Conservation (phyloP, 768 basidiomycete species). For the Strobilomyces dryophilus region DNA sequence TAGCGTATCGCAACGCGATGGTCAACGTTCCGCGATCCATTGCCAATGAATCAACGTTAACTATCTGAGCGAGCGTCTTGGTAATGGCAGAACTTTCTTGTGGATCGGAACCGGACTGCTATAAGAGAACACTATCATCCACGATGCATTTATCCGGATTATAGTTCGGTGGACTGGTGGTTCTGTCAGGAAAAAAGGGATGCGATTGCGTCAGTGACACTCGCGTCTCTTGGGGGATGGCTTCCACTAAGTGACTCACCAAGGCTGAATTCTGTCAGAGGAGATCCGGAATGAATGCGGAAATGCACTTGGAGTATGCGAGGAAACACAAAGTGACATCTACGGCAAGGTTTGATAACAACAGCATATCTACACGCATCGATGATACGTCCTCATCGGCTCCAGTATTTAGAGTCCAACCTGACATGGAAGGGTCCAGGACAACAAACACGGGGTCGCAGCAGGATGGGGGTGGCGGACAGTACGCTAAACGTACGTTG, state of each 20-base stretch:
- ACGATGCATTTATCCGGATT: background rate
- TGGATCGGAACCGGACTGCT: conserved; percentile 8
- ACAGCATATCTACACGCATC: conserved; percentile 16
- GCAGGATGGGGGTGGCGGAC: background rate
- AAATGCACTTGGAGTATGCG: conserved; percentile 4
- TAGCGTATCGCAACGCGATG: background rate
- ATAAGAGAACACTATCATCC: background rate
- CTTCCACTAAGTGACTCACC: background rate
- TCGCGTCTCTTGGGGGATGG: conserved; percentile 4
- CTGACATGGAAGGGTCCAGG: conserved; percentile 8
- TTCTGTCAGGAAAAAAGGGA: background rate
- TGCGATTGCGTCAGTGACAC: background rate
- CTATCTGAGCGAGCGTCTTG: no score
- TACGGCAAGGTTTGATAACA: conserved; percentile 17
- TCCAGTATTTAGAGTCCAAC: conserved; percentile 8
- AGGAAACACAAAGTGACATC: conserved; percentile 6
- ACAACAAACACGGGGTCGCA: conserved; percentile 1
- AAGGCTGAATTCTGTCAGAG: conserved; percentile 6
- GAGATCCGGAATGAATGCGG: conserved; percentile 5
- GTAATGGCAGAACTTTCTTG: conserved; percentile 9
- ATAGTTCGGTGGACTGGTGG: background rate
- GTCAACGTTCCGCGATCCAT: background rate
- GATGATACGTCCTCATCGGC: conserved; percentile 7
- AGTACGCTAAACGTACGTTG: conserved; percentile 3
- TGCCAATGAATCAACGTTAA: background rate